Evolutionary conservation across 1,284 basidiomycete genomes (phyloP), one percentile per base, ranked within the genome.

Genomic region (Sanghuangporus baumii): DNA sequence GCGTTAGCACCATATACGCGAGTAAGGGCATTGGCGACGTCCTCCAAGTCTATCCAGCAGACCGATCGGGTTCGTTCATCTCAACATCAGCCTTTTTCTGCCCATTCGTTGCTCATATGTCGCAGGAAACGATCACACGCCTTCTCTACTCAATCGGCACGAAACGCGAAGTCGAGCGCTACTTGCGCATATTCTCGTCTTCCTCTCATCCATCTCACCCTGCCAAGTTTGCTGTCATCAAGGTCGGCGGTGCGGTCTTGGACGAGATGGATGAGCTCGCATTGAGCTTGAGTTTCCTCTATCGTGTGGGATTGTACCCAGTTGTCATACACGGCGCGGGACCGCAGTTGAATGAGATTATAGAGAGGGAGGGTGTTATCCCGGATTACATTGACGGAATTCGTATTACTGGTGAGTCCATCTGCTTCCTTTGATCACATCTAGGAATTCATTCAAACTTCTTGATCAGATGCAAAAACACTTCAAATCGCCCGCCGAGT

Each of bases 301-400:
- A 95, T 77, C 86, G 93, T 55, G 89, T 97, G 57, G 96, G 95
- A 5, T 83, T 98, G 34, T 97, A 96, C 77, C 96, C 95, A 0
- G 91, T 98, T 66, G 88, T 98, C 54, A 83, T 97, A 6, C 95
- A 98, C 77, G 95, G 95, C 57, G 95, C 89, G 65, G 94, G 94
- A n/a, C 94, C 94, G 46, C 94, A 96, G 74, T 78, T 96, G 73
- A 98, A 98, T 78, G 86, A 88, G 67, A 91, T 96, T 67, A 88
- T 98, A 67, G 94, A 97, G 72, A 76, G 84, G 31, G 94, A 93
- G 71, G 95, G 95, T 43, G 86, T 97, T 56, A 83, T 94, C 47
- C 94, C 95, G 0, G 94, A 97, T 76, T 97, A 97, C 76, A 94
- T 93, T 68, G 94, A 96, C 71, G 95, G 95, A 52, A 97, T 97